These are phyloP conservation scores for Quaeritorhiza haematococci DNA, from an alignment of 371 early-diverging fungal species.

Conservation along the genomic window DNA sequence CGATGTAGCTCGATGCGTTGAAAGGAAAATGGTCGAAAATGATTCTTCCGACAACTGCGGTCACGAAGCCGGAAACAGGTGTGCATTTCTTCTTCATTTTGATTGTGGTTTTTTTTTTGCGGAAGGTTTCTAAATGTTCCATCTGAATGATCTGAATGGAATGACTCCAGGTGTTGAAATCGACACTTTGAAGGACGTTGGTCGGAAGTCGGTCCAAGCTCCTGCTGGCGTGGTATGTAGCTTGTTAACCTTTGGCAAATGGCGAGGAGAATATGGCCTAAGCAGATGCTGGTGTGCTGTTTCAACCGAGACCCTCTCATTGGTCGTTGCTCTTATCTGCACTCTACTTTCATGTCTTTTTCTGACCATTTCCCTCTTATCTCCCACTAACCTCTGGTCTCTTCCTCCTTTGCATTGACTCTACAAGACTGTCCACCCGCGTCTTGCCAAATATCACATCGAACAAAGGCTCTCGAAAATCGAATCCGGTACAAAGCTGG, in stretches of 20 bases:
- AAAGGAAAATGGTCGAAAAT: slow-evolving; percentile 68
- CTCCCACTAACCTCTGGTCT: slow-evolving; percentile 1
- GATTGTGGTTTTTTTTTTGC: not conserved
- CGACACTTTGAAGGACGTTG: slow-evolving; percentile 61
- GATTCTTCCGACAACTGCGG: slow-evolving; percentile 47
- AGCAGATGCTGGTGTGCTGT: too few species aligned
- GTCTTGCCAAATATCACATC: slow-evolving; percentile 84
- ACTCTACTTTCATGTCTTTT: not conserved
- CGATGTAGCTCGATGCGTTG: slow-evolving; percentile 47
- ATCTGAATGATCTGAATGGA: too few species aligned
- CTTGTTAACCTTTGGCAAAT: not conserved
- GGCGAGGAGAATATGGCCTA: too few species aligned
- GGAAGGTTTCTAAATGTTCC: too few species aligned
- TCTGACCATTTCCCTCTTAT: slow-evolving; percentile 1
- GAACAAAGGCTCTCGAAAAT: slow-evolving; percentile 69
- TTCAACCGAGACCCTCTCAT: too few species aligned
- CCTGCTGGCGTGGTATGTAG: slow-evolving; percentile 45
- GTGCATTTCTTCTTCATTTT: slow-evolving; percentile 20
- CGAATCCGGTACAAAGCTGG: slow-evolving; percentile 65
- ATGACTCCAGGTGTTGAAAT: slow-evolving; percentile 23
- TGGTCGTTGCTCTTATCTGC: too few species aligned
- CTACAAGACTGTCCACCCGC: slow-evolving; percentile 59
- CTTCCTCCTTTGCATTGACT: slow-evolving; percentile 12
- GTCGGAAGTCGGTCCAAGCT: slow-evolving; percentile 62
- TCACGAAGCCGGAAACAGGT: slow-evolving; percentile 55